Evolutionary conservation across 2,329 filamentous ascomycete species (phyloP).

Genomic region (Pyricularia pennisetigena): DNA sequence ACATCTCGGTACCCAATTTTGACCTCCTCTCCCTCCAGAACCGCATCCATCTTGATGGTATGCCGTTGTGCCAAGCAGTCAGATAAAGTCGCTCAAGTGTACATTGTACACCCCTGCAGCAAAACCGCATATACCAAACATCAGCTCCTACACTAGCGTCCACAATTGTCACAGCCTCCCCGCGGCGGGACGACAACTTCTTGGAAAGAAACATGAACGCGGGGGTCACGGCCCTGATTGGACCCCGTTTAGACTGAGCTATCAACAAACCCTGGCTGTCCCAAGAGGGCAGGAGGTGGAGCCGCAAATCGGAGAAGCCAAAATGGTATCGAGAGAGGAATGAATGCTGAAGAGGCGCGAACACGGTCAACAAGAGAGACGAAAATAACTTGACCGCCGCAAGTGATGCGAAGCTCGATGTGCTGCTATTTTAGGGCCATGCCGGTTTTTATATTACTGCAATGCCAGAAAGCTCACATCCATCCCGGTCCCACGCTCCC

Average conservation of each 20-base stretch:
- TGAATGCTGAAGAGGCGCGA: neutral
- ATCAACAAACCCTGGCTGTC: neutral
- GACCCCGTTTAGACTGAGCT: slow-evolving; percentile 13
- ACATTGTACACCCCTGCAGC: neutral
- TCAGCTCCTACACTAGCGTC: neutral
- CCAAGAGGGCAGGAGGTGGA: neutral
- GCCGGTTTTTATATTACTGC: neutral
- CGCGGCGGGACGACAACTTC: neutral
- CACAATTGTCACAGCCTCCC: neutral
- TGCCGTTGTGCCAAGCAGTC: too few relatives aligned
- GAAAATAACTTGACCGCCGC: neutral
- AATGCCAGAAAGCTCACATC: neutral
- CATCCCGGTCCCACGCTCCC: neutral
- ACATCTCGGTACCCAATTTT: too few relatives aligned
- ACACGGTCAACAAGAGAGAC: neutral
- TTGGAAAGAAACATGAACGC: neutral
- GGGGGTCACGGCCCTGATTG: neutral
- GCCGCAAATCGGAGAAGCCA: neutral
- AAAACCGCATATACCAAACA: neutral
- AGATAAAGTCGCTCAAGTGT: too few relatives aligned
- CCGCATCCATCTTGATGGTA: too few relatives aligned
- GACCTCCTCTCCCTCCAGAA: too few relatives aligned
- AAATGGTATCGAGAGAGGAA: neutral
- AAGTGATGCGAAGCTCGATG: neutral
- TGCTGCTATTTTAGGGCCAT: neutral